phyloP scores from a whole-genome alignment of 495 filamentous ascomycete genomes.

The Xylaria bambusicola region DNA sequence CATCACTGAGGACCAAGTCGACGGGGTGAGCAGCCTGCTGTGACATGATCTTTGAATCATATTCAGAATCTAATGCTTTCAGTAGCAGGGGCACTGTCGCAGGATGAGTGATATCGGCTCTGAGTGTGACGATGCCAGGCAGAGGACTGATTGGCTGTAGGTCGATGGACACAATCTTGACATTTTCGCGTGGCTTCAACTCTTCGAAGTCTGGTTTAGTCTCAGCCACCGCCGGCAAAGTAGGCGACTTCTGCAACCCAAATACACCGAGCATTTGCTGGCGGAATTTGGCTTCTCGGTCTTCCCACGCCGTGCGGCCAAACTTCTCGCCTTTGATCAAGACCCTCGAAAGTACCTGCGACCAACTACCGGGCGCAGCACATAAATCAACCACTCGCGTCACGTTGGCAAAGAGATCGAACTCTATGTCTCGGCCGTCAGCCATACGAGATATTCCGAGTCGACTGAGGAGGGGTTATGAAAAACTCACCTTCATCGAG shows the following conservation, averaged over 20 bases:
- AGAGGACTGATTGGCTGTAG: constrained; percentile 93
- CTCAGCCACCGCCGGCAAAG: constrained; percentile 28
- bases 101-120: constrained; percentile 96
- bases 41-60: constrained; percentile 53
- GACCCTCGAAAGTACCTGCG: constrained; percentile 89
- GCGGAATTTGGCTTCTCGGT: constrained; percentile 67
- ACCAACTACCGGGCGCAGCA: constrained; percentile 95
- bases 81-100: constrained; percentile 88
- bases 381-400: constrained; percentile 96
- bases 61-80: constrained; percentile 76
- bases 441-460: constrained; percentile 14
- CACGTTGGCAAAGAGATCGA: constrained; percentile 84
- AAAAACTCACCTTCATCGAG: constrained; percentile 68
- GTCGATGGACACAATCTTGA: constrained; percentile 94
- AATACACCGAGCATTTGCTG: constrained; percentile 55
- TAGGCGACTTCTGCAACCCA: constrained; percentile 22
- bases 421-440: constrained; percentile 57
- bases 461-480: no score
- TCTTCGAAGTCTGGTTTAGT: constrained; percentile 12
- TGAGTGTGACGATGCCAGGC: constrained; percentile 84
- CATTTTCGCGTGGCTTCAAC: constrained; percentile 64
- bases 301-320: constrained; percentile 79
- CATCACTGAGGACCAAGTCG: constrained; percentile 91
- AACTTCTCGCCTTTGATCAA: constrained; percentile 91
- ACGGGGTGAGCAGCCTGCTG: constrained; percentile 67